phyloP scores from a whole-genome alignment of 2,329 filamentous ascomycete species.

The Penicillium sp. region DNA sequence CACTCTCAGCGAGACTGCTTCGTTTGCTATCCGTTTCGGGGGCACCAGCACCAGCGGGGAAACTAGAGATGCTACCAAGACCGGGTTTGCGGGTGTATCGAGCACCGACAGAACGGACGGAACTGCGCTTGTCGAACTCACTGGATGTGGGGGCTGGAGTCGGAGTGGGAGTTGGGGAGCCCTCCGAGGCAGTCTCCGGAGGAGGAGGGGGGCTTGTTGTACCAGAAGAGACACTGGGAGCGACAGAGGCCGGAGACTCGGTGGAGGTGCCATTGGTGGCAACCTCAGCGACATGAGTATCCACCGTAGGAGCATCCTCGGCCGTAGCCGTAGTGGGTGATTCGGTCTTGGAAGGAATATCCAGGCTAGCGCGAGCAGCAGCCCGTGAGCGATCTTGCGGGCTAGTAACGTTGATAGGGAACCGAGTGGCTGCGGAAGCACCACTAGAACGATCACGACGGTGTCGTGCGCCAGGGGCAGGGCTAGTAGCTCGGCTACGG shows the following conservation, averaged over 20 bases:
- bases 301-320: slow-evolving; percentile 36
- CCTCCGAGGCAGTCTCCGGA: slow-evolving; percentile 36
- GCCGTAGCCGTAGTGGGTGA: slow-evolving; percentile 45
- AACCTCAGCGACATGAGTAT: slow-evolving; percentile 34
- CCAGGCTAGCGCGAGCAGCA: slow-evolving; percentile 67
- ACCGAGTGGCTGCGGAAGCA: slow-evolving; percentile 74
- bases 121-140: slow-evolving; percentile 66
- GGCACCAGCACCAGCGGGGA: slow-evolving; percentile 32
- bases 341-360: slow-evolving; percentile 71
- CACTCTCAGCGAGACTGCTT: slow-evolving; percentile 43
- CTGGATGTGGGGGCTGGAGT: slow-evolving; percentile 31
- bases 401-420: slow-evolving; percentile 75
- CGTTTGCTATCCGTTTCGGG: slow-evolving; percentile 38
- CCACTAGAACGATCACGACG: slow-evolving; percentile 78
- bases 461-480: slow-evolving; percentile 60
- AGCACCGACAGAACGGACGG: slow-evolving; percentile 56
- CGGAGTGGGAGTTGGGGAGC: slow-evolving; percentile 41
- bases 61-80: slow-evolving; percentile 48
- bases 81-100: slow-evolving; percentile 55
- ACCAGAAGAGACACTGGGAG: slow-evolving; percentile 32
- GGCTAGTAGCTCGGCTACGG: slow-evolving; percentile 74
- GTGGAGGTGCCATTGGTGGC: slow-evolving; percentile 49
- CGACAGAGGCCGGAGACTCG: slow-evolving; percentile 35
- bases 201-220: slow-evolving; percentile 37
- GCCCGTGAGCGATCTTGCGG: slow-evolving; percentile 55